Base-by-base conservation (phyloP, 1,284 basidiomycete species). In the Moniliella sp. region DNA sequence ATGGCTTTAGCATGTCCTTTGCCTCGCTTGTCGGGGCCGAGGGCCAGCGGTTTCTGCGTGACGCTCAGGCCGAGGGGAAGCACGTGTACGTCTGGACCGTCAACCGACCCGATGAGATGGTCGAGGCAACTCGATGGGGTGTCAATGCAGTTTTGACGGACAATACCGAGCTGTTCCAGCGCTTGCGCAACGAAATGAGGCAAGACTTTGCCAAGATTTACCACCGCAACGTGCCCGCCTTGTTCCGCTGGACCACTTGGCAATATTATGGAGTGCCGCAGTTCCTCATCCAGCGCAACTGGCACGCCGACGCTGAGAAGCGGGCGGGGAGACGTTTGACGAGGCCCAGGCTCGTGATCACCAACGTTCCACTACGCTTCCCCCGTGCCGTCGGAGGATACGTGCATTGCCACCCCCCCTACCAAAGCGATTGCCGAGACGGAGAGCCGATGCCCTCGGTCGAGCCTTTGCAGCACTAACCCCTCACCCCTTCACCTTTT, bases 1-100 rank as follows among this genome's bases (percentile, higher is more conserved):
- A 84, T 39, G 77, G 75, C 28, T 93, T 97, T 62, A 82, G 78
- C 25, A 75, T 99, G 60, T 67, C 69, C 36, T 97, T 88, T 63
- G 68, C 65, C 1, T 64, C 71, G 10, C 64, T 94, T 26, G 73
- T 76, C n/a, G 73, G 73, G 1, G 59, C 65, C 10, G 82, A 83
- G 40, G 68, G 65, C 15, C 57, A 50, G 45, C 72, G 69, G 44
- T 94, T 94, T 63, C 66, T 76, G 34, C 63, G 67, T 29, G 77
- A 86, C 41, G 84, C 80, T 61, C 73, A 73, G 56, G 64, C 57
- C 11, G 74, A 71, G 0, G 77, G 77, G 14, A 99, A 99, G 69
- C 71, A 71, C 49, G 50, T 93, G 28, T 50, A 84, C 71, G 81
- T 86, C 8, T 97, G 91, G 91, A 97, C 88, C 0, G 86, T 94